Evolutionary conservation across 768 basidiomycete species (phyloP), one percentile per base, ranked within the genome.

Genomic region (Tylopilus rubrobrunneus): DNA sequence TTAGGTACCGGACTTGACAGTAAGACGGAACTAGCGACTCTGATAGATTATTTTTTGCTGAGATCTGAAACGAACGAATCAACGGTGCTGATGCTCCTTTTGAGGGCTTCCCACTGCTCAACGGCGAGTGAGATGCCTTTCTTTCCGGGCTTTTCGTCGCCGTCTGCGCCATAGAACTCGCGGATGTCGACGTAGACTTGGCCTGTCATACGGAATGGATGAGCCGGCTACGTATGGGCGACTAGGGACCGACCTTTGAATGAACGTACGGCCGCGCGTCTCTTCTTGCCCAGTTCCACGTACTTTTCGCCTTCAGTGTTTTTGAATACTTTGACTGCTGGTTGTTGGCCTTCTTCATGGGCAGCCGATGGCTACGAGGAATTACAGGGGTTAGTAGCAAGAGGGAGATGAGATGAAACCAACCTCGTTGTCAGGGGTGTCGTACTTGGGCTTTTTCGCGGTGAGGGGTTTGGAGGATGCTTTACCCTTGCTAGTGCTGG

Each of bases 121-220:
- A 72, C 45, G 14, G 72, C 67, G 27, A 92, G 73, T 0, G 85
- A 78, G 48, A 92, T 87, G 9, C 89, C 90, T 61, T 91, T 92
- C 69, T 89, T 92, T 0, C 88, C 87, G 0, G 90, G 89, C 56
- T 86, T 89, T 58, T 80, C 76, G 4, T 84, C 82, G 6, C 84
- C 82, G 1, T 78, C 72, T 21, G 70, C 65, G 49, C 68, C 75
- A 50, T 87, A 92, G 60, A 78, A 92, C 65, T 92, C 87, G 39
- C 89, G 81, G 49, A 92, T 88, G 62, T 91, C 87, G 25, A 91
- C 66, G 41, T 82, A 71, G 4, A 77, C 63, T 1, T 69, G 74
- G 8, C 84, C 86, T 76, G 43, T 46, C 19, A 33, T 42, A 28
- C 23, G 21, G n/a, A 19, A 23, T 66, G 48, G 40, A 75, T 69